Conservation (phyloP, 805 yeast species). For the Lipomyces sp. region DNA sequence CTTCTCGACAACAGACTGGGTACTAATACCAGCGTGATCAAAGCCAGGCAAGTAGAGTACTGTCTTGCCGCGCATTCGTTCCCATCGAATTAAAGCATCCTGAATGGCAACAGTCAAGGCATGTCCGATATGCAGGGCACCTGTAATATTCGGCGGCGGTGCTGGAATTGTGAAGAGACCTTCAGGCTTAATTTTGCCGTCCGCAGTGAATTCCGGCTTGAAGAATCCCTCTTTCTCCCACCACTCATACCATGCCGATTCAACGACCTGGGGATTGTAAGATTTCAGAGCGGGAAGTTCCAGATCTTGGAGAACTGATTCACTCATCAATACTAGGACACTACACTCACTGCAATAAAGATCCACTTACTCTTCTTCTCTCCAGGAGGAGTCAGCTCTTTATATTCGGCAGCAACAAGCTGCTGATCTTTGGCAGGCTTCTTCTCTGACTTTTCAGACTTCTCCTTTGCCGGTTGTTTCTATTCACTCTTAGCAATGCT, state of each 20-base stretch:
- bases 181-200: slow-evolving; percentile 77
- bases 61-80: slow-evolving; percentile 97
- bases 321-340: not conserved
- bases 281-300: slow-evolving; percentile 95
- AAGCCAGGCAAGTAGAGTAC: slow-evolving; percentile 93
- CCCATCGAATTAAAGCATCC: slow-evolving; percentile 88
- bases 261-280: slow-evolving; percentile 89
- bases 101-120: slow-evolving; percentile 95
- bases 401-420: slow-evolving; percentile 77
- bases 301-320: slow-evolving; percentile 65
- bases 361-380: slow-evolving; percentile 66
- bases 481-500: slow-evolving; percentile 9
- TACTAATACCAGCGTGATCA: slow-evolving; percentile 99
- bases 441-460: slow-evolving; percentile 47
- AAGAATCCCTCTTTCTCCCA: slow-evolving; percentile 90
- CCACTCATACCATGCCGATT: slow-evolving; percentile 97
- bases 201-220: slow-evolving; percentile 78
- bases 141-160: slow-evolving; percentile 99
- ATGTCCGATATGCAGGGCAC: slow-evolving; percentile 98
- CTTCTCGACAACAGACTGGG: slow-evolving; percentile 97
- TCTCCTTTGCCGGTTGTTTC: slow-evolving; percentile 53
- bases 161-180: slow-evolving; percentile 92
- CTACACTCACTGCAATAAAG: not conserved
- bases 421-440: slow-evolving; percentile 69
- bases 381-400: slow-evolving; percentile 83